A percentile compares a stretch with the other conserved stretches of the same genome.
phyloP scores from a whole-genome alignment of 441 rosid genomes.

The Viola pubescens region DNA sequence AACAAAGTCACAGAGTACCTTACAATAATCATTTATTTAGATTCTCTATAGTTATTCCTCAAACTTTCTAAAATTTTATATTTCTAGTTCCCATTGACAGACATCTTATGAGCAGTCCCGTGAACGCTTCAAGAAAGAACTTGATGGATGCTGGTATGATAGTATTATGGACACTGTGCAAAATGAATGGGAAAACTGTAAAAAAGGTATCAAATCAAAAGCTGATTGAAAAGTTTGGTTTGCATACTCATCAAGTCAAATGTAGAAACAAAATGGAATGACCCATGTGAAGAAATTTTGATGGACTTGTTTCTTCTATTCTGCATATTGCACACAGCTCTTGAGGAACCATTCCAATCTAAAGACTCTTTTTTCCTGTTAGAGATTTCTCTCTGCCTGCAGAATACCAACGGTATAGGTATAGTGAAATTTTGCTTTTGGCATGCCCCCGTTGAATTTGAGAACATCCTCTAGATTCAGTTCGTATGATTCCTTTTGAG shows the following conservation, averaged over 20 bases:
- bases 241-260: too few relatives aligned
- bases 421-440: too few relatives aligned
- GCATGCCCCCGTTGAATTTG: background rate
- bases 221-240: background rate
- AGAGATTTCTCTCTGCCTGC: constrained; percentile 34
- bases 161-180: constrained; percentile 36
- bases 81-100: constrained; percentile 63
- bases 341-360: constrained; percentile 33
- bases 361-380: constrained; percentile 45
- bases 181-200: constrained; percentile 50
- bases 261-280: too few relatives aligned
- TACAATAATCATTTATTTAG: constrained; percentile 5
- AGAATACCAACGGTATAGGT: constrained; percentile 25
- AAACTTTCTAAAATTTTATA: constrained; percentile 53
- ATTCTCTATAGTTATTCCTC: constrained; percentile 4
- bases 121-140: constrained; percentile 39
- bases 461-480: constrained; percentile 4
- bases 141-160: constrained; percentile 35
- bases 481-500: background rate
- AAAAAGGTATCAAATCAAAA: constrained; percentile 29
- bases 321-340: too few relatives aligned
- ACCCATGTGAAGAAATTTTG: constrained; percentile 35
- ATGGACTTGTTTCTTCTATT: constrained; percentile 40
- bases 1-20: background rate
- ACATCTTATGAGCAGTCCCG: constrained; percentile 38